phyloP scores from a whole-genome alignment of 2,329 filamentous ascomycete species.

The Xylariaceae sp. region DNA sequence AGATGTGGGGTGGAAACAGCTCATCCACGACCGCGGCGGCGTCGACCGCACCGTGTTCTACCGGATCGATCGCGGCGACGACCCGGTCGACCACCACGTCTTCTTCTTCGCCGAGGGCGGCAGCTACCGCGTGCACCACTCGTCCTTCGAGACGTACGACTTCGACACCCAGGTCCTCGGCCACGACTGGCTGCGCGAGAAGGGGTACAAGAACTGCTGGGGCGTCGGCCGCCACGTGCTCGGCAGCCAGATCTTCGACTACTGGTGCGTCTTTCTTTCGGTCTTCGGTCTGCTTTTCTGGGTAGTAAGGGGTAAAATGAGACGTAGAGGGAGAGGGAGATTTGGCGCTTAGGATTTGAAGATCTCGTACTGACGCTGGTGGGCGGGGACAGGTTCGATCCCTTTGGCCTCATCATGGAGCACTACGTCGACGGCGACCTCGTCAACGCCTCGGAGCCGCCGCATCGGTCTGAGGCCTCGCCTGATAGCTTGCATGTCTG shows the following conservation, averaged over 20 bases:
- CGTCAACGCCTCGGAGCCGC: constrained; percentile 46
- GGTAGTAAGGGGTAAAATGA: too few relatives aligned
- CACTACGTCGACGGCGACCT: constrained; percentile 66
- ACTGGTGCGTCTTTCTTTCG: constrained; percentile 57
- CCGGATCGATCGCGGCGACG: constrained; percentile 34
- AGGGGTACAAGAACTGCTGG: constrained; percentile 60
- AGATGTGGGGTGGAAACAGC: constrained; percentile 14
- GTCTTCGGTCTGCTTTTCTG: too few relatives aligned
- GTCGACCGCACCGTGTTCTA: constrained; percentile 37
- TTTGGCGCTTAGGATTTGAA: too few relatives aligned
- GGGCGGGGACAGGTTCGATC: constrained; percentile 55
- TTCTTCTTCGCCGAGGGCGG: constrained; percentile 44
- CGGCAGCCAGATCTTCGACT: constrained; percentile 66
- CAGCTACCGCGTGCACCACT: constrained; percentile 55
- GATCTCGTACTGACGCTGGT: constrained; percentile 6
- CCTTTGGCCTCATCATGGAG: constrained; percentile 55
- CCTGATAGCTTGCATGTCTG: constrained; percentile 38
- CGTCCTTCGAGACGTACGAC: constrained; percentile 62
- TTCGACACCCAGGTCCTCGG: constrained; percentile 64
- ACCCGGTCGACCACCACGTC: constrained; percentile 42
- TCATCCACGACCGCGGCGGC: constrained; percentile 30
- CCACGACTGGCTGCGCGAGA: constrained; percentile 58
- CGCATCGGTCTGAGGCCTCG: constrained; percentile 31
- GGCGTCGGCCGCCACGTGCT: constrained; percentile 64
- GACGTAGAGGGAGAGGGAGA: too few relatives aligned